Conservation (phyloP, 2,329 filamentous ascomycete genomes). For the Aspergillus transmontanensis region DNA sequence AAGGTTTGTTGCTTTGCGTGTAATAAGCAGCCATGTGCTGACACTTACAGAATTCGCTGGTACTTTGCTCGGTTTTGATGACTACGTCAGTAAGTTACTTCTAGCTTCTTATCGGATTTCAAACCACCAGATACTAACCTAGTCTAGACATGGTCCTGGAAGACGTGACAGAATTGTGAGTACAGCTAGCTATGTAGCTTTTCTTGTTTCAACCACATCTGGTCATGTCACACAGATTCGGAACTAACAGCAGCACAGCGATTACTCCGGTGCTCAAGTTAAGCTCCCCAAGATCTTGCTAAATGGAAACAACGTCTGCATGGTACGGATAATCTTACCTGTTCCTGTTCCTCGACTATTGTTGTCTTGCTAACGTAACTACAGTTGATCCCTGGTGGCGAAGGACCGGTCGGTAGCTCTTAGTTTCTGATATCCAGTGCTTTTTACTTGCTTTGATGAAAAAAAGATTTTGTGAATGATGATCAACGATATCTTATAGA, state of each 20-base stretch:
- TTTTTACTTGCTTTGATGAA: constrained; percentile 15
- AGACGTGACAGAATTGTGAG: constrained; percentile 94
- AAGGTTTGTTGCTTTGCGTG: constrained; percentile 63
- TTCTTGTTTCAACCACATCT: background rate
- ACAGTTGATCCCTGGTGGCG: constrained; percentile 76
- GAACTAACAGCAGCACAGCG: constrained; percentile 56
- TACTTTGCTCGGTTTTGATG: constrained; percentile 92
- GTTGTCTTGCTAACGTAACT: background rate
- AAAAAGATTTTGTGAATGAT: constrained; percentile 17
- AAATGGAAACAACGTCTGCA: constrained; percentile 99
- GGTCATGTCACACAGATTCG: background rate
- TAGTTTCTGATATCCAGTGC: constrained; percentile 22
- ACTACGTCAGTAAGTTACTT: constrained; percentile 92
- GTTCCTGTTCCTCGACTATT: background rate
- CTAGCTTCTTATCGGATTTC: constrained; percentile 5
- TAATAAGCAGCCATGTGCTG: constrained; percentile 7
- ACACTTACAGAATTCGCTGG: constrained; percentile 80
- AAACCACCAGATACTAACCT: constrained; percentile 21
- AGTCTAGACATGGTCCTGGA: constrained; percentile 91
- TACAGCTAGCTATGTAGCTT: background rate
- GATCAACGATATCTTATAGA: constrained; percentile 22
- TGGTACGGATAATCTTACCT: constrained; percentile 62
- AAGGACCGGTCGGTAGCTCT: constrained; percentile 59
- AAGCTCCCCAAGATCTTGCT: constrained; percentile 93
- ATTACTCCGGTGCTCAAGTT: constrained; percentile 83